These are phyloP conservation scores for Bidens hawaiensis DNA, from an alignment of 140 eudicot species.

Conservation along the genomic window DNA sequence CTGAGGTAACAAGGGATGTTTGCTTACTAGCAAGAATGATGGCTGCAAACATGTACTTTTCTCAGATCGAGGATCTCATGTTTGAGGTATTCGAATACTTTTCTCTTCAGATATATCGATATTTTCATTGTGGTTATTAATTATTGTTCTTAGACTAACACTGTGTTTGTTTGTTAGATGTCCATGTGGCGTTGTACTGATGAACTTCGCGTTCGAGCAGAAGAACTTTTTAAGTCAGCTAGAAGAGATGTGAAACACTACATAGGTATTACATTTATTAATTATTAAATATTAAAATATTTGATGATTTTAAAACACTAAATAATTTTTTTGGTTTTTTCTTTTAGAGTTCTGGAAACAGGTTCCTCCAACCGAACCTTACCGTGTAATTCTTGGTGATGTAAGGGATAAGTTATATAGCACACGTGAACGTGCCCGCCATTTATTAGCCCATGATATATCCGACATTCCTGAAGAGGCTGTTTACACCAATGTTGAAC, in stretches of 20 bases:
- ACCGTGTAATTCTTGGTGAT: conserved; percentile 91
- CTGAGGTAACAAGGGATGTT: conserved; percentile 96
- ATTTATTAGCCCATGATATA: conserved; percentile 57
- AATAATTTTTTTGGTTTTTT: neutral
- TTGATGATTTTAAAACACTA: neutral
- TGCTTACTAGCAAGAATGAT: conserved; percentile 96
- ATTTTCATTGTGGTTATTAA: too few relatives aligned
- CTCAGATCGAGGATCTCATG: conserved; percentile 96
- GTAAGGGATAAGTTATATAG: conserved; percentile 85
- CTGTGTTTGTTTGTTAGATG: conserved; percentile 67
- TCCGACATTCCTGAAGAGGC: conserved; percentile 93
- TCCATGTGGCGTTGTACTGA: conserved; percentile 99
- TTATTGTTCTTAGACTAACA: too few relatives aligned
- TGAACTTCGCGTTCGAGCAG: conserved; percentile 83
- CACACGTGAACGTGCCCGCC: conserved; percentile 95
- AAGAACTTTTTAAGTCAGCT: conserved; percentile 61
- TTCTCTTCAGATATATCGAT: too few relatives aligned
- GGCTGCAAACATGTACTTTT: conserved; percentile 95
- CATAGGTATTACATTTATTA: conserved; percentile 88
- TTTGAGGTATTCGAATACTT: conserved; percentile 88
- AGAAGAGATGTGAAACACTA: conserved; percentile 92
- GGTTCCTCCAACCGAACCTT: conserved; percentile 88
- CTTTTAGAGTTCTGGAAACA: conserved; percentile 90
- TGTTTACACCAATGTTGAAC: conserved; percentile 73
- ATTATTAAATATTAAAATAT: too few relatives aligned